Evolutionary conservation across 1,284 basidiomycete genomes (phyloP).

Genomic region (Gomphus bonarii): DNA sequence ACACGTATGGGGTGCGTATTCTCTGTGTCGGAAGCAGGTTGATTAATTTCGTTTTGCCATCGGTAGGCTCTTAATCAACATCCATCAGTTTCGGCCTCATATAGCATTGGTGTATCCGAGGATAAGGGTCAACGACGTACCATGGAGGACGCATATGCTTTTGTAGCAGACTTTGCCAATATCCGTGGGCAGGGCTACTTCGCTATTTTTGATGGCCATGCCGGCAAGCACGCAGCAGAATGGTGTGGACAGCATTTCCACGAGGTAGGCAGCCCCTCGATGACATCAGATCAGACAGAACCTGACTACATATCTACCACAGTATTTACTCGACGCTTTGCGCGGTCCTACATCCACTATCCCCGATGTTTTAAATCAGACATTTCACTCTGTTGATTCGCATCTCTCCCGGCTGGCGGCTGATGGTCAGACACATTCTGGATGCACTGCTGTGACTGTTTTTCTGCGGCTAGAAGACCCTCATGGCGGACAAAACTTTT

Average conservation of each 20-base stretch:
- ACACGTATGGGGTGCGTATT: slow-evolving; percentile 62
- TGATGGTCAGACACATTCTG: slow-evolving; percentile 87
- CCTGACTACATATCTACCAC: slow-evolving; percentile 17
- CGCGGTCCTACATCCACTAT: slow-evolving; percentile 47
- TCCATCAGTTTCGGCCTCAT: slow-evolving; percentile 41
- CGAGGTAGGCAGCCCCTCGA: slow-evolving; percentile 40
- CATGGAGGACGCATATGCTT: slow-evolving; percentile 98
- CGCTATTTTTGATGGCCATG: slow-evolving; percentile 97
- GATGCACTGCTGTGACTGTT: slow-evolving; percentile 96
- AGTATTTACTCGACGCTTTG: slow-evolving; percentile 50
- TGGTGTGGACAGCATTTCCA: slow-evolving; percentile 98
- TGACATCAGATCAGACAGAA: slow-evolving; percentile 1
- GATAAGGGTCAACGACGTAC: slow-evolving; percentile 86
- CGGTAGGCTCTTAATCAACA: slow-evolving; percentile 29
- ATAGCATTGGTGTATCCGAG: slow-evolving; percentile 83
- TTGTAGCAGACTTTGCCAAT: slow-evolving; percentile 87
- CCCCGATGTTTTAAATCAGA: slow-evolving; percentile 86
- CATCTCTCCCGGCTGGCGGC: slow-evolving; percentile 75
- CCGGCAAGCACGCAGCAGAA: slow-evolving; percentile 96
- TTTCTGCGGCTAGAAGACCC: slow-evolving; percentile 90
- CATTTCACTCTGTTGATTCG: slow-evolving; percentile 88
- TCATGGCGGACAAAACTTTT: slow-evolving; percentile 56
- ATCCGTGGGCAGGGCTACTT: slow-evolving; percentile 95
- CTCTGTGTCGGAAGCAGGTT: background rate
- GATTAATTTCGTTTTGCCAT: background rate